Evolutionary conservation across 2,329 filamentous ascomycete species (phyloP), one percentile per base, ranked within the genome.

Genomic region (Thelonectria discophora): DNA sequence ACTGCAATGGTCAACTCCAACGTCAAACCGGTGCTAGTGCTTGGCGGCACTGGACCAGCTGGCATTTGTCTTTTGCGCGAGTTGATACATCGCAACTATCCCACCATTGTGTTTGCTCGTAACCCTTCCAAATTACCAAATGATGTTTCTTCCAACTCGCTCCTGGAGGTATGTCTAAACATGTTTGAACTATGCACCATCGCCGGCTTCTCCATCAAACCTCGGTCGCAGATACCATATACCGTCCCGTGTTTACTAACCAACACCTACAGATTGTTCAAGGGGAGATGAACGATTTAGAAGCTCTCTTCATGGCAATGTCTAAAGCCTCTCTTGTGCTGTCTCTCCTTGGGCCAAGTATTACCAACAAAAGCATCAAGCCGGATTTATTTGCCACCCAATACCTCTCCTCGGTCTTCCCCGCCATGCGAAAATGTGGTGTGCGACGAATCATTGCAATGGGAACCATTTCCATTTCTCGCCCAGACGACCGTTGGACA

Each of bases 11-110:
- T 18, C 32, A 27, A 39, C 8, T 17, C 17, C 5, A 18, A 34
- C 2, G 5, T 9, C 18, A 60, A 55, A 15, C 42, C 43, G 18
- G 55, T 73, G 15, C 69, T 76, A 3, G 70, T 76, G 3, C 63
- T 76, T 10, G 74, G 74, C 1, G 73, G 60, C n/a, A 76, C 74
- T 1, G 74, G 73, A 3, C 74, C 75, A 2, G 66, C 74, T 0
- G 74, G 74, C 5, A 69, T 75, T 18, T 72, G 68, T 45, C 63
- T 76, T 1, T 54, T 76, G 0, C 64, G 74, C 0, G 74, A 77
- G 48, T 66, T 75, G 1, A 42, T 75, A 0, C 37, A 70, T 51
- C 70, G 72, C 8, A 60, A 71, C 1, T 68, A 74, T 21, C 37
- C 64, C 2, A 67, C 66, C 3, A 65, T 76, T 3, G 74, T 49